Conservation (phyloP, 1,139 yeast species). For the Diutina ranongensis region DNA sequence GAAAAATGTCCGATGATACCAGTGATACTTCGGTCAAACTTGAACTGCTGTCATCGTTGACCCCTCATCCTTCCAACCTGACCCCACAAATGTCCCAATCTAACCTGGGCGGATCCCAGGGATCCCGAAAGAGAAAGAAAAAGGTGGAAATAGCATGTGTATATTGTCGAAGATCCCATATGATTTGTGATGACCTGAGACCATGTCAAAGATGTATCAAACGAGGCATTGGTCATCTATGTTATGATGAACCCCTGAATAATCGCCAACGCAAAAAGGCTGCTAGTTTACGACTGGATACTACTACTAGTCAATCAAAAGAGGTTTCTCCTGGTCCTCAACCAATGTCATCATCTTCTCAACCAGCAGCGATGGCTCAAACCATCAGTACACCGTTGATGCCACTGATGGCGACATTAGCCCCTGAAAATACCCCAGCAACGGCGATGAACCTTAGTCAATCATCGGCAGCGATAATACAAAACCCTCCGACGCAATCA, state of each 20-base stretch:
- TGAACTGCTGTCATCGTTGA: not conserved
- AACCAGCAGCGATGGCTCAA: not conserved
- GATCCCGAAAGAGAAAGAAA: slow-evolving; percentile 28
- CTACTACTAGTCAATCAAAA: not conserved
- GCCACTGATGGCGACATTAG: not conserved
- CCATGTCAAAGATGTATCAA: slow-evolving; percentile 86
- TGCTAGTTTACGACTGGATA: not conserved
- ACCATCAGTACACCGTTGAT: not conserved
- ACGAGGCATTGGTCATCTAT: slow-evolving; percentile 79
- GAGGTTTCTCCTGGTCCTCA: not conserved
- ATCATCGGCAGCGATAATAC: no score
- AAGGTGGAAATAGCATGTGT: slow-evolving; percentile 71
- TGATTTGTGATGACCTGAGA: slow-evolving; percentile 81
- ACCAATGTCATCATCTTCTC: not conserved
- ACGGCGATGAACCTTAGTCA: no score
- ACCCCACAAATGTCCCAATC: not conserved
- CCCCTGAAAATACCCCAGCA: not conserved
- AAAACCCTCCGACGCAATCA: not conserved
- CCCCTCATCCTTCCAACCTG: not conserved
- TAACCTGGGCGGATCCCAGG: not conserved
- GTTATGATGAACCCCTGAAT: slow-evolving; percentile 66
- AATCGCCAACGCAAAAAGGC: slow-evolving; percentile 28
- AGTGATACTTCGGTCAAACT: not conserved
- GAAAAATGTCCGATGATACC: not conserved
- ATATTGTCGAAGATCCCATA: slow-evolving; percentile 85